Percentiles rank a stretch among this genome's conserved stretches.
Evolutionary conservation across 176 grass and related monocot genomes (phyloP).

Genomic region (Oryza glaberrima): DNA sequence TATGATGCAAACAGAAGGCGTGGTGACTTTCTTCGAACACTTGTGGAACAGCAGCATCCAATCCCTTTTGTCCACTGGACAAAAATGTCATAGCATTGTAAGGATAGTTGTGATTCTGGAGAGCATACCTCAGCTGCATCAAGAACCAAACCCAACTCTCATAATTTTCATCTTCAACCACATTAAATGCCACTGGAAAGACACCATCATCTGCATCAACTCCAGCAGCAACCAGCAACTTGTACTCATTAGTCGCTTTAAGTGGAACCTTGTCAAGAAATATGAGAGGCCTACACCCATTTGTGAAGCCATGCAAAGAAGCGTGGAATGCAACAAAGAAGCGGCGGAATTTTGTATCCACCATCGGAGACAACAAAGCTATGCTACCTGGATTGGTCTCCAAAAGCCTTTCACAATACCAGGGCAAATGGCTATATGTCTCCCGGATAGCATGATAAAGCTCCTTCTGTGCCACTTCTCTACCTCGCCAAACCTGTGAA

Average conservation of each 20-base stretch:
- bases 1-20: slow-evolving; percentile 84
- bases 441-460: slow-evolving; percentile 87
- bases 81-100: slow-evolving; percentile 73
- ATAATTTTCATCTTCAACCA: slow-evolving; percentile 92
- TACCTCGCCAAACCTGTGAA: slow-evolving; percentile 96
- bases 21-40: slow-evolving; percentile 83
- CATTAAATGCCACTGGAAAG: slow-evolving; percentile 92
- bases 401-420: slow-evolving; percentile 84
- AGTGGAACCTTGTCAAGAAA: slow-evolving; percentile 96
- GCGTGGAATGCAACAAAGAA: slow-evolving; percentile 97
- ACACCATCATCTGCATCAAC: slow-evolving; percentile 88
- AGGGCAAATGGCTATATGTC: slow-evolving; percentile 88
- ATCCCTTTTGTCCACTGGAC: slow-evolving; percentile 83
- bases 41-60: slow-evolving; percentile 84
- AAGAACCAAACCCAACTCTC: slow-evolving; percentile 97
- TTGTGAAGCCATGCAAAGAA: slow-evolving; percentile 85
- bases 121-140: slow-evolving; percentile 82
- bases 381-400: slow-evolving; percentile 95
- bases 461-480: slow-evolving; percentile 89
- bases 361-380: slow-evolving; percentile 66
- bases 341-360: slow-evolving; percentile 89
- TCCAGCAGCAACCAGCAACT: slow-evolving; percentile 79
- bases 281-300: slow-evolving; percentile 82
- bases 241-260: slow-evolving; percentile 87
- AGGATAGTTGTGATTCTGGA: slow-evolving; percentile 56